These are phyloP conservation scores for Potentilla sterilis DNA, from an alignment of 306 rosid species.

Conservation along the genomic window DNA sequence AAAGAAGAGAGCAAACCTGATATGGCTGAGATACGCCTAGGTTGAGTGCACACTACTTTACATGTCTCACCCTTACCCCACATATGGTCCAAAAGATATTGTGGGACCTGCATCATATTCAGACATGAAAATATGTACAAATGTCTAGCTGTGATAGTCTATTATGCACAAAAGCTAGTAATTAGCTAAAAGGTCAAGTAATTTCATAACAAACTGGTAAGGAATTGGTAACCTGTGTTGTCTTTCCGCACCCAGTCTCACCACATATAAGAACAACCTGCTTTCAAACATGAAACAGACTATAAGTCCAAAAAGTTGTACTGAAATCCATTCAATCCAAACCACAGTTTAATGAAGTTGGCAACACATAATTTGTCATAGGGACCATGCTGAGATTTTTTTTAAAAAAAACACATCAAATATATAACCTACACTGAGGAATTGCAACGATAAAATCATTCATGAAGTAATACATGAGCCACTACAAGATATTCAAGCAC, in stretches of 20 bases:
- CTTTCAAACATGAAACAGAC: slow-evolving; percentile 34
- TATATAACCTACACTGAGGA: slow-evolving; percentile 22
- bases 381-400: slow-evolving; percentile 8
- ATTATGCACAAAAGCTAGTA: not conserved
- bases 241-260: slow-evolving; percentile 98
- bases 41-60: slow-evolving; percentile 90
- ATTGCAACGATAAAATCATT: slow-evolving; percentile 15
- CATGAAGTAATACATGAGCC: slow-evolving; percentile 26
- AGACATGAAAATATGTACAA: slow-evolving; percentile 9
- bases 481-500: slow-evolving; percentile 18
- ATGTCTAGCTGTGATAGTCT: not conserved
- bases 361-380: not conserved
- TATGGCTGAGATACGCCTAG: slow-evolving; percentile 88
- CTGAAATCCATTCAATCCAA: slow-evolving; percentile 24
- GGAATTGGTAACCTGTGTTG: slow-evolving; percentile 81
- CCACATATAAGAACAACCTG: slow-evolving; percentile 94
- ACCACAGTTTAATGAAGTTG: not conserved
- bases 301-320: slow-evolving; percentile 24
- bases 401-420: slow-evolving; percentile 1
- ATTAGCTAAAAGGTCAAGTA: not conserved
- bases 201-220: slow-evolving; percentile 21
- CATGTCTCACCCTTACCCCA: slow-evolving; percentile 87
- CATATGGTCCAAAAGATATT: slow-evolving; percentile 75
- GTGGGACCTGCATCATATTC: slow-evolving; percentile 76
- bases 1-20: slow-evolving; percentile 60